Percentiles rank a stretch among this genome's conserved stretches.
Evolutionary conservation across 805 yeast species (phyloP).

Genomic region (Barnettozyma populi): DNA sequence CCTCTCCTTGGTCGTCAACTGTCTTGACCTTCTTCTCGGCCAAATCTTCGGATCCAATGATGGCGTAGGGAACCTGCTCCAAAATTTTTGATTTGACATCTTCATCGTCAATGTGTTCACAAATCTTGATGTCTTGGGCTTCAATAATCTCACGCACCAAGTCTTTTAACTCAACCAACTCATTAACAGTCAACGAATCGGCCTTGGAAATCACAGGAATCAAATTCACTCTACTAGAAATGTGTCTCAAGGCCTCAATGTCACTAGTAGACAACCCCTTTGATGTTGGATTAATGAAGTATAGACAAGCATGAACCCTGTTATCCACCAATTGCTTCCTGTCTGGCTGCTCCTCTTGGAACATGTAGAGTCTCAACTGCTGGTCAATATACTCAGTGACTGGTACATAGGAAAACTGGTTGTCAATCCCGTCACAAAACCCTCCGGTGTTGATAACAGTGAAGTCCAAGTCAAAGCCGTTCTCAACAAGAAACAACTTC

Average conservation of each 20-base stretch:
- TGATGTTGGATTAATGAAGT: slow-evolving; percentile 70
- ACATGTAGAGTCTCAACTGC: slow-evolving; percentile 61
- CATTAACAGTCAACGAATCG: slow-evolving; percentile 61
- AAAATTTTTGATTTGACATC: slow-evolving; percentile 29
- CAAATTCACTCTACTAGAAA: slow-evolving; percentile 68
- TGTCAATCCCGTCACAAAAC: slow-evolving; percentile 67
- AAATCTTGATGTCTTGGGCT: slow-evolving; percentile 52
- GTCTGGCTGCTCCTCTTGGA: slow-evolving; percentile 74
- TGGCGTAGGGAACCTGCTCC: slow-evolving; percentile 57
- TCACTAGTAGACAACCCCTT: slow-evolving; percentile 61
- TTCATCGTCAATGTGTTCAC: slow-evolving; percentile 43
- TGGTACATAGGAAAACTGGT: slow-evolving; percentile 61
- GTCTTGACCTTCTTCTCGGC: slow-evolving; percentile 23
- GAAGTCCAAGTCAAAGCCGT: slow-evolving; percentile 51
- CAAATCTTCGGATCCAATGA: slow-evolving; percentile 60
- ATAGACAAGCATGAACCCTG: slow-evolving; percentile 81
- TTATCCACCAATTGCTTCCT: slow-evolving; percentile 49
- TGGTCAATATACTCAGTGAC: slow-evolving; percentile 72
- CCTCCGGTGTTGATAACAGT: slow-evolving; percentile 72
- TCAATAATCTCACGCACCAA: slow-evolving; percentile 45
- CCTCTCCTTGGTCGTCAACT: slow-evolving; percentile 33
- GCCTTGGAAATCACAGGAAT: slow-evolving; percentile 56
- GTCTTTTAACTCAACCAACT: slow-evolving; percentile 47
- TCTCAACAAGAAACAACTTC: slow-evolving; percentile 52
- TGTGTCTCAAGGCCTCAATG: slow-evolving; percentile 63